These are phyloP conservation scores for Rhododendron simsii DNA, from an alignment of 148 eudicot species.

Conservation along the genomic window DNA sequence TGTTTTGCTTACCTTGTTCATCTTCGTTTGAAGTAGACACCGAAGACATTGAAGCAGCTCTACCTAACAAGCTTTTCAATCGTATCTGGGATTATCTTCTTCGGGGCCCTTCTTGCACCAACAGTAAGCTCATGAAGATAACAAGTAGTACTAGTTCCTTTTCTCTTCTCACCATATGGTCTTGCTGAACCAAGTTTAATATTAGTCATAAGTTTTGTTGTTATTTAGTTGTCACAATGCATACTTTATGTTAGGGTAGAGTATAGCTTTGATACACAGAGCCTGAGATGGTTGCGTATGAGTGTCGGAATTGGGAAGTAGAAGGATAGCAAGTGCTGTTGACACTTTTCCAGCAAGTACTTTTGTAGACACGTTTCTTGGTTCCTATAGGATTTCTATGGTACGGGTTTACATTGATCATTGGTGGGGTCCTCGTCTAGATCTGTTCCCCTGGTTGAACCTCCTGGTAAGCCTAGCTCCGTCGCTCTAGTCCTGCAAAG, in stretches of 20 bases:
- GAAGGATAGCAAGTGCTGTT: too few species aligned
- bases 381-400: neutral
- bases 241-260: neutral
- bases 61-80: slow-evolving; percentile 88
- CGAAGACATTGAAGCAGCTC: slow-evolving; percentile 86
- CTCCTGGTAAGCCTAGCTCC: too few species aligned
- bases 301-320: neutral
- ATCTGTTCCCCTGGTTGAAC: too few species aligned
- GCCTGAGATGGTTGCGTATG: neutral
- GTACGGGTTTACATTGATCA: neutral
- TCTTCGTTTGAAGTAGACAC: slow-evolving; percentile 51
- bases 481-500: too few species aligned
- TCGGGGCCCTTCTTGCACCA: slow-evolving; percentile 95
- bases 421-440: neutral
- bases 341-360: too few species aligned
- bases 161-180: neutral
- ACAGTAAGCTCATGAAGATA: slow-evolving; percentile 46
- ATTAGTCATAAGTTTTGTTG: neutral
- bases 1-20: slow-evolving; percentile 7
- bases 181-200: neutral
- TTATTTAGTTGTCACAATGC: neutral
- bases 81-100: slow-evolving; percentile 75
- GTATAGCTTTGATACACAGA: neutral
- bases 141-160: neutral
- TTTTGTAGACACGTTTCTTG: neutral